Conservation (phyloP, 1,284 basidiomycete genomes). For the Agaricales sp. region DNA sequence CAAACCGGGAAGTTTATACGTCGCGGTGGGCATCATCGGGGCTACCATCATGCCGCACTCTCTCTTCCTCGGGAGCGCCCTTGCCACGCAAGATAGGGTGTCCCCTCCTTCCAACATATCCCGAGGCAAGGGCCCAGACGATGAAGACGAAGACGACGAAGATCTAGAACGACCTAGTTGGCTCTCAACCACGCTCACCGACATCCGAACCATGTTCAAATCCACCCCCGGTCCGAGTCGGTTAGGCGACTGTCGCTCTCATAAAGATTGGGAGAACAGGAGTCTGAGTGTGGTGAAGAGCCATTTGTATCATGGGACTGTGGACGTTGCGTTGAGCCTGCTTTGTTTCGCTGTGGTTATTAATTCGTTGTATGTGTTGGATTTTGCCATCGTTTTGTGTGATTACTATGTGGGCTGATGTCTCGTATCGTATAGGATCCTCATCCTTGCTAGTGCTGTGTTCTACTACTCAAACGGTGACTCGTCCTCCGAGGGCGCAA, state of each 20-base stretch:
- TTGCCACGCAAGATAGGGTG: slow-evolving; percentile 73
- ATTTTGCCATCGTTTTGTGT: slow-evolving; percentile 4
- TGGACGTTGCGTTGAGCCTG: slow-evolving; percentile 56
- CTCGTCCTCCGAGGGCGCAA: slow-evolving; percentile 13
- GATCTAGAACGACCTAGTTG: slow-evolving; percentile 4
- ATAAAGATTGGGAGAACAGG: slow-evolving; percentile 57
- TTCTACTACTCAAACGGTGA: slow-evolving; percentile 53
- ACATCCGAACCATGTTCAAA: neutral
- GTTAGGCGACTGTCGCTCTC: slow-evolving; percentile 16
- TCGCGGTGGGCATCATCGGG: slow-evolving; percentile 79
- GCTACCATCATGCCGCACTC: slow-evolving; percentile 90
- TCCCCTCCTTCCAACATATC: no score
- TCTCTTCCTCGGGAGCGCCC: slow-evolving; percentile 80
- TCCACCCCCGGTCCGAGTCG: neutral
- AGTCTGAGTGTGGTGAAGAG: slow-evolving; percentile 56
- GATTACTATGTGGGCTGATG: neutral
- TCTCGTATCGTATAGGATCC: slow-evolving; percentile 34
- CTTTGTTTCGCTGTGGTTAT: slow-evolving; percentile 81
- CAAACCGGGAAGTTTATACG: slow-evolving; percentile 65
- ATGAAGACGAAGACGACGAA: slow-evolving; percentile 6
- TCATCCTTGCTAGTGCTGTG: slow-evolving; percentile 60
- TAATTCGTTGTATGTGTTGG: slow-evolving; percentile 68
- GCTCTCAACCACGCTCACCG: neutral
- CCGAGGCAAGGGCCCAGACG: slow-evolving; percentile 8
- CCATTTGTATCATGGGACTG: slow-evolving; percentile 71